Evolutionary conservation across 768 basidiomycete species (phyloP), one percentile per base, ranked within the genome.

Genomic region (Termitomyces bulborhizus): DNA sequence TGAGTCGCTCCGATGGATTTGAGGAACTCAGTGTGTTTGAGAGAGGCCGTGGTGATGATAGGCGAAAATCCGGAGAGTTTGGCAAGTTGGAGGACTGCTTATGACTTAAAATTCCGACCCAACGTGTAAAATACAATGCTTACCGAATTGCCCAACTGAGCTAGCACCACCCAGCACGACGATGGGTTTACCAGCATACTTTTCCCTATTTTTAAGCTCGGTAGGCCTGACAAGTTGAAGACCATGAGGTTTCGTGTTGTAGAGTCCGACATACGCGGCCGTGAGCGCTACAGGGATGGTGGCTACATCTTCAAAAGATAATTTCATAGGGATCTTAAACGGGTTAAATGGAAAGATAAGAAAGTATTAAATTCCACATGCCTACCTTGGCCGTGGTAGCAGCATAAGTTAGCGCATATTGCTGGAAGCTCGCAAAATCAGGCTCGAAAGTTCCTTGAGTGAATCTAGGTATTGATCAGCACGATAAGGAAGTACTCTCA

Each of bases 371-470:
- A 24, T 36, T 26, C 48, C 26, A 31, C 24, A 49, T 46, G 45
- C 51, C 36, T 51, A 74, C 78, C 68, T 75, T 80, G 11, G 74
- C 62, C 6, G 72, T 65, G 36, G 72, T 71, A 43, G 72, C 65
- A n/a, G 73, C 75, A 21, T 70, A 65, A 6, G 69, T 68, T 9
- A 77, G 64, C 31, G 73, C 63, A 59, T 75, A 79, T 62, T 77
- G 72, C 60, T 82, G 81, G 58, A 73, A 79, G 8, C 69, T 68
- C 36, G 69, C 71, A 57, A 62, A 56, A 29, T 73, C 70, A 44
- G 73, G 75, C 18, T 65, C 62, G 21, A 71, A 74, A 24, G 63
- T 67, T 9, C 75, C 74, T 48, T 73, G 73, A 58, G 66, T 71
- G 56, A 77, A 69, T 32, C 78, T 78, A 54, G 11, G 24, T 11